phyloP scores from a whole-genome alignment of 371 early-diverging fungal genomes.

The Apophysomyces sp. region DNA sequence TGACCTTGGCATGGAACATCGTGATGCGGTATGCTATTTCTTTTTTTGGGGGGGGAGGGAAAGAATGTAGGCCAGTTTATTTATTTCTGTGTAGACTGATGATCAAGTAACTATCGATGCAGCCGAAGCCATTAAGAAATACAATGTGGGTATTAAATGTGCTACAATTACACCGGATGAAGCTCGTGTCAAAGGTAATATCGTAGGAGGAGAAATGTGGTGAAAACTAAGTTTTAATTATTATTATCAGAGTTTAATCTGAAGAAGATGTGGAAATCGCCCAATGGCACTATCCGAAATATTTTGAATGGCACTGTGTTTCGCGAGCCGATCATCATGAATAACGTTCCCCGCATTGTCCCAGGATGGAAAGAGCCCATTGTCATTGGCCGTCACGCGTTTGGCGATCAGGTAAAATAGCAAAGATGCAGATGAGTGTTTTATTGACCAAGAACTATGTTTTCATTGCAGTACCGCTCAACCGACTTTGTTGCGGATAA shows the following conservation, averaged over 20 bases:
- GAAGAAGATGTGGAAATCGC: conserved; percentile 95
- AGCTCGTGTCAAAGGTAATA: conserved; percentile 77
- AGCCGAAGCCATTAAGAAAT: conserved; percentile 90
- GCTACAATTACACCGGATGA: conserved; percentile 96
- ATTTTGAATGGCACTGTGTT: conserved; percentile 94
- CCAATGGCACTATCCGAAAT: conserved; percentile 95
- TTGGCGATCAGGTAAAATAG: conserved; percentile 79
- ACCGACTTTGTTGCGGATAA: conserved; percentile 84
- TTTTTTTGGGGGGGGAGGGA: background rate
- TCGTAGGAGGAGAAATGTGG: background rate
- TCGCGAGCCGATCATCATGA: conserved; percentile 91
- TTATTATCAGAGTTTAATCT: conserved; percentile 74
- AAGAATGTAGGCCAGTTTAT: background rate
- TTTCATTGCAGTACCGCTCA: conserved; percentile 71
- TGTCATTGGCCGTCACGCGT: conserved; percentile 92
- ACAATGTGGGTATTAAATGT: conserved; percentile 95
- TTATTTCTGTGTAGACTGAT: conserved; percentile 28
- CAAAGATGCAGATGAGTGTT: background rate
- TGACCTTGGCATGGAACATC: conserved; percentile 90
- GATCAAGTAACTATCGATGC: conserved; percentile 87
- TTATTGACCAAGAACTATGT: background rate
- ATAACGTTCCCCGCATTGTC: conserved; percentile 86
- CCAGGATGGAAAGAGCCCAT: conserved; percentile 95
- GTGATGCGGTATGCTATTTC: conserved; percentile 67
- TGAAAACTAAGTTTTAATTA: background rate